Percentiles rank a stretch among this genome's conserved stretches.
Evolutionary conservation across 148 eudicot species (phyloP).

Genomic region (Suaeda aralocaspica): DNA sequence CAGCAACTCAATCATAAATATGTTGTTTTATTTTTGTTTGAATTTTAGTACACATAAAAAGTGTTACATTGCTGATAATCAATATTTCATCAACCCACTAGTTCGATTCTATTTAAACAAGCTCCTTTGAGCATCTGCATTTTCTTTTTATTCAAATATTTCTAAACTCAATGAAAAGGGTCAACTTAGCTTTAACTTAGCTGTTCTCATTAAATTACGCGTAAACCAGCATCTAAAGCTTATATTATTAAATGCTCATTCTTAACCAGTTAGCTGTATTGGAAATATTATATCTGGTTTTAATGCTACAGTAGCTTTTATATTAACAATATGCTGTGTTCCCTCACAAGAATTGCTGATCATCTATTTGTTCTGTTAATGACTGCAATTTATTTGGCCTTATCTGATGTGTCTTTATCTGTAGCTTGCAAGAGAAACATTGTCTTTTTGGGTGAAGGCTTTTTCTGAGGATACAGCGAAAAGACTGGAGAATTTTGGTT

Average conservation of each 20-base stretch:
- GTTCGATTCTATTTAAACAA: not conserved
- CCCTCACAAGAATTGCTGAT: not conserved
- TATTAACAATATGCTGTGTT: not conserved
- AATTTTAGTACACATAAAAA: too few relatives aligned
- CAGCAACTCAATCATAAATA: not conserved
- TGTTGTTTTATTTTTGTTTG: not conserved
- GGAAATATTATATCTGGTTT: not conserved
- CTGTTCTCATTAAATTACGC: not conserved
- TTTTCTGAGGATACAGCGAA: slow-evolving; percentile 99
- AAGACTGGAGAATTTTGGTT: slow-evolving; percentile 95
- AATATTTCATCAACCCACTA: not conserved
- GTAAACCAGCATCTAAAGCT: not conserved
- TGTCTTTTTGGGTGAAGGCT: slow-evolving; percentile 99
- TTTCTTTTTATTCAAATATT: not conserved
- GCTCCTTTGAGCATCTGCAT: not conserved
- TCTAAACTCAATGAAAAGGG: not conserved
- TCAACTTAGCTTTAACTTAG: not conserved
- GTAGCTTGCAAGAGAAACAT: slow-evolving; percentile 94
- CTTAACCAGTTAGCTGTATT: not conserved
- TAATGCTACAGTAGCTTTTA: not conserved
- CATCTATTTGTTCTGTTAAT: slow-evolving; percentile 1
- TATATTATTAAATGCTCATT: not conserved
- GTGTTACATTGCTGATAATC: not conserved
- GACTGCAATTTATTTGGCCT: not conserved
- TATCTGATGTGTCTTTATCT: slow-evolving; percentile 20